These are phyloP conservation scores for Aspergillus jensenii DNA, from an alignment of 2,329 filamentous ascomycete genomes.

Conservation along the genomic window DNA sequence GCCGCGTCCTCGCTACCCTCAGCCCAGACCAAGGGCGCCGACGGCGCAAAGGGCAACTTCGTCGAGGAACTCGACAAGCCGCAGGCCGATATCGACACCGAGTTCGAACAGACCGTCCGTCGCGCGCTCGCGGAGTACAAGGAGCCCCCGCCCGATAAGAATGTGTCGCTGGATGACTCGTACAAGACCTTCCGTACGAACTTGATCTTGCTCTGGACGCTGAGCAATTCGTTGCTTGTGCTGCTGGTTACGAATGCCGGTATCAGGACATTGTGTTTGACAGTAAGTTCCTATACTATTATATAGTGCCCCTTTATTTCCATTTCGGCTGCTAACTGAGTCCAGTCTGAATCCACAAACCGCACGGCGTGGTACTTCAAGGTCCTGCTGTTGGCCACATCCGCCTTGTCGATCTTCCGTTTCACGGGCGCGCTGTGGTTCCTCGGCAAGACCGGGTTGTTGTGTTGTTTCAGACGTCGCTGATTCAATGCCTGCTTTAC, in stretches of 20 bases:
- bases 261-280: conserved; percentile 80
- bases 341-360: conserved; percentile 62
- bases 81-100: conserved; percentile 95
- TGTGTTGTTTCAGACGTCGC: conserved; percentile 90
- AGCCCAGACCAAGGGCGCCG: conserved; percentile 75
- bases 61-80: conserved; percentile 96
- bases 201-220: conserved; percentile 91
- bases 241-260: conserved; percentile 87
- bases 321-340: not conserved
- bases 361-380: conserved; percentile 92
- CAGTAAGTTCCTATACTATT: conserved; percentile 47
- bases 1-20: conserved; percentile 83
- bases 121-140: conserved; percentile 84
- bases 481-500: conserved; percentile 32
- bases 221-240: conserved; percentile 83
- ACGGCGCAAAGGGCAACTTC: conserved; percentile 79
- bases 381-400: conserved; percentile 85
- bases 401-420: conserved; percentile 76
- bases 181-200: conserved; percentile 99
- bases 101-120: conserved; percentile 95
- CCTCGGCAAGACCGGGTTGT: conserved; percentile 29
- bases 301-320: not conserved
- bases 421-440: conserved; percentile 74
- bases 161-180: conserved; percentile 89
- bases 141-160: conserved; percentile 71